A percentile compares a stretch with the other conserved stretches of the same genome.
Evolutionary conservation across 345 rosid species (phyloP).

Genomic region (Arabis alpina): DNA sequence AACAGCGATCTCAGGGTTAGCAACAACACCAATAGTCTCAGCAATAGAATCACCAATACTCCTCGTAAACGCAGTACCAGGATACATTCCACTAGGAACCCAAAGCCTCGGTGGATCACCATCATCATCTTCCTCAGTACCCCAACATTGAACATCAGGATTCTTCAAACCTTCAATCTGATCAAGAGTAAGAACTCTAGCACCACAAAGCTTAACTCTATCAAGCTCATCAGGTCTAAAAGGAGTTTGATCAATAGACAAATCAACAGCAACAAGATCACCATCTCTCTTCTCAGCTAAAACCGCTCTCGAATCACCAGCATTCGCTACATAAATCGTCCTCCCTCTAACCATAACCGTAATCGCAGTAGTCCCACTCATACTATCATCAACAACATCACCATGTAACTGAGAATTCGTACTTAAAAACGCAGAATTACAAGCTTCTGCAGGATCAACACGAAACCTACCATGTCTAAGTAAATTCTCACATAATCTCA

Average conservation of each 20-base stretch:
- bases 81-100: constrained; percentile 95
- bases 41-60: constrained; percentile 96
- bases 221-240: constrained; percentile 84
- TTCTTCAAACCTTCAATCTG: constrained; percentile 96
- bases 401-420: constrained; percentile 81
- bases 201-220: constrained; percentile 89
- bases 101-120: constrained; percentile 99
- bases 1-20: constrained; percentile 92
- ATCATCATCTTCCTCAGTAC: constrained; percentile 90
- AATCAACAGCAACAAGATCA: constrained; percentile 84
- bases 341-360: constrained; percentile 89
- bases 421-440: constrained; percentile 62
- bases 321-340: constrained; percentile 77
- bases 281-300: constrained; percentile 76
- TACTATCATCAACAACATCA: constrained; percentile 79
- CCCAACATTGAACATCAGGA: constrained; percentile 98
- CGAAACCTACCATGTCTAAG: constrained; percentile 63
- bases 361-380: constrained; percentile 97
- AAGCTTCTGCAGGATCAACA: constrained; percentile 77
- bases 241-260: constrained; percentile 93
- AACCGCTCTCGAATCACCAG: constrained; percentile 95
- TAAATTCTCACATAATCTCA: constrained; percentile 82
- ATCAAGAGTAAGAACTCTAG: constrained; percentile 93
- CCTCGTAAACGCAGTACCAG: constrained; percentile 98
- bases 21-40: constrained; percentile 92